A percentile compares a stretch with the other conserved stretches of the same genome.
Evolutionary conservation across 805 yeast species (phyloP).

Genomic region (Candida berthetii): DNA sequence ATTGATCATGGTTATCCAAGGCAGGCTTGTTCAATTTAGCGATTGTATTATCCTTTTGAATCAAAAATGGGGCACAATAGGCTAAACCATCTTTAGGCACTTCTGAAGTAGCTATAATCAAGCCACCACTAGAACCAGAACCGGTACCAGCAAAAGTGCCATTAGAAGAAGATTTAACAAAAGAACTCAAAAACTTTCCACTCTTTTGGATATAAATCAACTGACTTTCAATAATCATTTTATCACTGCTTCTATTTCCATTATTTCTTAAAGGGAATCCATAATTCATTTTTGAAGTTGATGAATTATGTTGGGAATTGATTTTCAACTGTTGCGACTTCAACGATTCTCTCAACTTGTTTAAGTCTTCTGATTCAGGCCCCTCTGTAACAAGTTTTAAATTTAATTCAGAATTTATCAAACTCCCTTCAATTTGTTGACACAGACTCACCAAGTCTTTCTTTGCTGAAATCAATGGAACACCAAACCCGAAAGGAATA

Average conservation of each 20-base stretch:
- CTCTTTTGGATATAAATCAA: too few species aligned
- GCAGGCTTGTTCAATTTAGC: slow-evolving; percentile 25
- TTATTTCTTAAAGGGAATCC: too few species aligned
- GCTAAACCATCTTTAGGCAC: slow-evolving; percentile 29
- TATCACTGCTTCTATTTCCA: too few species aligned
- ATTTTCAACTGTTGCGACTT: slow-evolving; percentile 11
- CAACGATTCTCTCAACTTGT: slow-evolving; percentile 7
- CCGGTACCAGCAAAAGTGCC: too few species aligned
- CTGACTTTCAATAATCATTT: too few species aligned
- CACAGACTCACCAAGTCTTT: slow-evolving; percentile 5
- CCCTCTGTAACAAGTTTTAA: slow-evolving; percentile 11
- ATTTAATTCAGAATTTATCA: slow-evolving; percentile 10
- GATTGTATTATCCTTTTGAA: slow-evolving; percentile 27
- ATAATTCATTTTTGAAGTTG: too few species aligned
- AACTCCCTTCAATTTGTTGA: slow-evolving; percentile 6
- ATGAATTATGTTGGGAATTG: neutral
- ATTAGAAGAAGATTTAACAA: too few species aligned
- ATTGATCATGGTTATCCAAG: slow-evolving; percentile 25
- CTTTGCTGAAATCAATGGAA: slow-evolving; percentile 11
- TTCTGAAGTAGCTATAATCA: slow-evolving; percentile 21
- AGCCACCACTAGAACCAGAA: too few species aligned
- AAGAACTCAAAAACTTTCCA: too few species aligned
- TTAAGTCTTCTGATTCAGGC: slow-evolving; percentile 10
- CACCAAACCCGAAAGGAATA: slow-evolving; percentile 31
- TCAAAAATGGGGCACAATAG: slow-evolving; percentile 29